Conservation (phyloP, 345 rosid genomes). For the Mercurialis annua region DNA sequence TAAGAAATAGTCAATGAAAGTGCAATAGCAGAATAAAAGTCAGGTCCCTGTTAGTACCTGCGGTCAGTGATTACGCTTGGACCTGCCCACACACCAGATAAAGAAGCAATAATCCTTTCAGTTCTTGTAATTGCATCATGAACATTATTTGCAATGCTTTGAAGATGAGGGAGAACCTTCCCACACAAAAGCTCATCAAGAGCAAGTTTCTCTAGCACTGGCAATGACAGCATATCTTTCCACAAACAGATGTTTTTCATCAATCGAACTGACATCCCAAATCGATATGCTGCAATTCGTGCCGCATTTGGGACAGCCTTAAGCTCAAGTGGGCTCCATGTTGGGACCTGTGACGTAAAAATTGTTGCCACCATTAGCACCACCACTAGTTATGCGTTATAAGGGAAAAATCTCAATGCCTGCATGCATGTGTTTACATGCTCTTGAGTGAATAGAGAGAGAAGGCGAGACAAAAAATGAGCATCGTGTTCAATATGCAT, state of each 20-base stretch:
- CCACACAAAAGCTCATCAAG: slow-evolving; percentile 75
- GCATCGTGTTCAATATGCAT: slow-evolving; percentile 9
- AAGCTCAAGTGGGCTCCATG: slow-evolving; percentile 74
- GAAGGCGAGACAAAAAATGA: neutral
- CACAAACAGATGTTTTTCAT: slow-evolving; percentile 86
- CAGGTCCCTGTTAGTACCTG: slow-evolving; percentile 40
- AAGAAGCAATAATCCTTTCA: slow-evolving; percentile 70
- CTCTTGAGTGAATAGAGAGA: neutral
- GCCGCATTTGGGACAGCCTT: slow-evolving; percentile 89
- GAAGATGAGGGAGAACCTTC: slow-evolving; percentile 78
- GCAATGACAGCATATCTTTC: slow-evolving; percentile 79
- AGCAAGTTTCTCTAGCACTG: slow-evolving; percentile 79
- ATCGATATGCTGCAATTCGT: slow-evolving; percentile 74
- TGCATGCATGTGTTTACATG: neutral
- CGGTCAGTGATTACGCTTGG: slow-evolving; percentile 47
- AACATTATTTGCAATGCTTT: slow-evolving; percentile 66
- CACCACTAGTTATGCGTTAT: neutral
- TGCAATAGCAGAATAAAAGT: neutral
- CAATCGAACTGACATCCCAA: slow-evolving; percentile 82
- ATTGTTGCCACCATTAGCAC: neutral
- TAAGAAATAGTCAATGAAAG: neutral
- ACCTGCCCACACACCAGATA: slow-evolving; percentile 83
- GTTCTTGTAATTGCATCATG: slow-evolving; percentile 84
- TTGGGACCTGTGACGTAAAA: slow-evolving; percentile 56
- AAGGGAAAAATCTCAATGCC: neutral